A percentile compares a stretch with the other conserved stretches of the same genome.
These are phyloP conservation scores for Magnolia changhungtana DNA, from an alignment of 164 flowering plant genomes.

Conservation along the genomic window DNA sequence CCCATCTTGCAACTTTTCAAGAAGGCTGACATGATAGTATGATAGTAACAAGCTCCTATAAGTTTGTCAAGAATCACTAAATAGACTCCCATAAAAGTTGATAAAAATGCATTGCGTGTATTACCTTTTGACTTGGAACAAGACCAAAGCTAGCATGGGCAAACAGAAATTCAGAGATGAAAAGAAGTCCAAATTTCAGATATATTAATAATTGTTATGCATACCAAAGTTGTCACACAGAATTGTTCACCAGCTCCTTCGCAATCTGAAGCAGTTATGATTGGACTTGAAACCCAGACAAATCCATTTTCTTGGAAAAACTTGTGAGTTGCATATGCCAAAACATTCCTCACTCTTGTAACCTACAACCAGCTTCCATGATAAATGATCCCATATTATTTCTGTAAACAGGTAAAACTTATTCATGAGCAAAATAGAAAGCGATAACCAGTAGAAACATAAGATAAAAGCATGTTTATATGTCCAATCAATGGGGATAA, in stretches of 20 bases:
- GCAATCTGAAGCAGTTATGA: conserved; percentile 96
- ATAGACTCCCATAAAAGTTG: background rate
- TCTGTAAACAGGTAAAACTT: background rate
- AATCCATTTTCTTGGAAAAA: conserved; percentile 96
- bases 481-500: too few relatives aligned
- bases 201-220: conserved; percentile 13
- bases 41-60: too few relatives aligned
- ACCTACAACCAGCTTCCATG: conserved; percentile 47
- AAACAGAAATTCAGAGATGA: background rate
- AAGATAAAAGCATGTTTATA: too few relatives aligned
- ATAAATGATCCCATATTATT: background rate
- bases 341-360: conserved; percentile 90
- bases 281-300: conserved; percentile 94
- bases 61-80: background rate
- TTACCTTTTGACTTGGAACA: background rate
- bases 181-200: background rate
- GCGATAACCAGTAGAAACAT: too few relatives aligned
- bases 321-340: conserved; percentile 91
- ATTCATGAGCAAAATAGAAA: background rate
- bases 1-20: background rate
- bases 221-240: conserved; percentile 95
- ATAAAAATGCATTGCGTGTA: background rate
- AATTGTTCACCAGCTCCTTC: conserved; percentile 99
- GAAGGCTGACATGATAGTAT: background rate
- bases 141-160: background rate